Percentiles rank a stretch among this genome's conserved stretches.
Conservation (phyloP, 2,329 filamentous ascomycete species). For the Dissoconium aciculare region DNA sequence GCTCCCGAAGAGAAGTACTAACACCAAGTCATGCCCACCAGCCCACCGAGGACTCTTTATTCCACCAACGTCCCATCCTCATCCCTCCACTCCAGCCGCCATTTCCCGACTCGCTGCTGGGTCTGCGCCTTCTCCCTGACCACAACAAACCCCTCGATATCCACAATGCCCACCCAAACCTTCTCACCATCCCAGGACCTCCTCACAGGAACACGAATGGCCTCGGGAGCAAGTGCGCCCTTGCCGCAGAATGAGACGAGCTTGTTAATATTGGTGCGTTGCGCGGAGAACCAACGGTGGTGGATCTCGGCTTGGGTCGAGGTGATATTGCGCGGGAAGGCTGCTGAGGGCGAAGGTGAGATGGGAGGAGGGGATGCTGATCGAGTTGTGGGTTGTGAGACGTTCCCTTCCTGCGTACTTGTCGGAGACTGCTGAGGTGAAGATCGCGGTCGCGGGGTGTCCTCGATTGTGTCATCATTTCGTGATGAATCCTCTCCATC, state of each 20-base stretch:
- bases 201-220: conserved; percentile 9
- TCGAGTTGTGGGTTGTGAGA: conserved; percentile 2
- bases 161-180: conserved; percentile 5
- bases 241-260: conserved; percentile 8
- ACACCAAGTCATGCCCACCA: too few species aligned
- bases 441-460: background rate
- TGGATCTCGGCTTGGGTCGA: too few species aligned
- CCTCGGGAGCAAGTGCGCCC: conserved; percentile 7
- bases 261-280: conserved; percentile 7
- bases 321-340: too few species aligned
- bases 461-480: background rate
- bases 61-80: too few species aligned
- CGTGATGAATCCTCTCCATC: too few species aligned
- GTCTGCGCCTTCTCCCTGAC: background rate
- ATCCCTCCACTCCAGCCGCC: conserved; percentile 7
- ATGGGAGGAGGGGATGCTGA: too few species aligned
- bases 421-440: too few species aligned
- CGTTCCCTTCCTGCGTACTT: too few species aligned
- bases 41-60: too few species aligned
- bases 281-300: conserved; percentile 7
- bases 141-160: conserved; percentile 5
- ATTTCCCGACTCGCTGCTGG: too few species aligned
- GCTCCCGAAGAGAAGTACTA: too few species aligned
- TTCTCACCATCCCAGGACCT: conserved; percentile 3
- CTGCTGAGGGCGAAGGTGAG: too few species aligned